Base-by-base conservation (phyloP, 2,329 filamentous ascomycete genomes). In the Aspergillus proliferans region DNA sequence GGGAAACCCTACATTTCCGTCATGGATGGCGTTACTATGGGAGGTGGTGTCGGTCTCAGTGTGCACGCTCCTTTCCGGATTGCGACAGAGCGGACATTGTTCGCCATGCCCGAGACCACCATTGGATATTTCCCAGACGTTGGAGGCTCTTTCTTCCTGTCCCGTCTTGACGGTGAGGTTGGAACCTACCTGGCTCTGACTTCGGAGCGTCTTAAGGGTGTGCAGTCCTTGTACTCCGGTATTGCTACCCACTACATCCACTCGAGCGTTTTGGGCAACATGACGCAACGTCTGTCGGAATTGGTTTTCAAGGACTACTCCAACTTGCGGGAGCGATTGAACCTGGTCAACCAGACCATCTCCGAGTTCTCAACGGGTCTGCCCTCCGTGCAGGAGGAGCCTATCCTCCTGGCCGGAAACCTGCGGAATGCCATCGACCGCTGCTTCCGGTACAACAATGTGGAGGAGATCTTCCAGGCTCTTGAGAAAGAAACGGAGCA, bases 101-200 rank as follows among this genome's bases (percentile, higher is more conserved):
- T 98, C 63, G 91, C 94, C 59, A 98, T 98, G 93, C 93, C 93
- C 26, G 93, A 98, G 75, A 98, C 93, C 3, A 95, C 84, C 7
- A 98, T 98, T 64, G 93, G 93, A 36, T 96, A 97, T 78, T 98
- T 98, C 78, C 93, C 94, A 6, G 94, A 98, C 64, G 93, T 98
- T 44, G 93, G 93, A 52, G 94, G 86, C 28, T 94, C 88, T 9
- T 98, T 97, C 76, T 97, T 97, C 78, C 77, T 98, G 47, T 88
- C 93, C 14, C 81, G 90, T 54, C 84, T 98, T 77, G 84, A 94
- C 61, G 93, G 93, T 45, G 76, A 84, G 51, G 72, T 95, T 48
- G 93, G 93, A 49, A 95, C 88, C 18, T 98, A 97, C 71, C 83
- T 98, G 40, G 93, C 90, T 18, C 77, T 98, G 55, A 98, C 93